A percentile compares a stretch with the other conserved stretches of the same genome.
These are phyloP conservation scores for Copromyces sp. DNA, from an alignment of 495 filamentous ascomycete species.

Conservation along the genomic window DNA sequence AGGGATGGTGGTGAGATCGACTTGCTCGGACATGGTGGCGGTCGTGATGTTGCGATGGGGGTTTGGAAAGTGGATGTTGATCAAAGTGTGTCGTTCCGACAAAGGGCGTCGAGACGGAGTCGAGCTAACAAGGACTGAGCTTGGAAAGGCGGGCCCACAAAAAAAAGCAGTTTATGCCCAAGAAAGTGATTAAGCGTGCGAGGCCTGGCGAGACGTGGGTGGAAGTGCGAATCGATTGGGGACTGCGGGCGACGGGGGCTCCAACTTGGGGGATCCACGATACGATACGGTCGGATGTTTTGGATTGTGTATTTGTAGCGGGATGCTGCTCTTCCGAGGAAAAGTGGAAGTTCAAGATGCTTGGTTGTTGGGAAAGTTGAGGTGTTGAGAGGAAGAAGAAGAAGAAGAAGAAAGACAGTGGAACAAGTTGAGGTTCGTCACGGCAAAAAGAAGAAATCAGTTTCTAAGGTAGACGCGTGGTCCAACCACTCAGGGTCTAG, in stretches of 20 bases:
- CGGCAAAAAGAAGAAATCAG: neutral
- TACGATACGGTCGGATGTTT: neutral
- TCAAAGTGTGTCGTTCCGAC: neutral
- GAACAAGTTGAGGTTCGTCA: neutral
- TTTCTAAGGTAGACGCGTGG: neutral
- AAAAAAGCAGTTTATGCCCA: neutral
- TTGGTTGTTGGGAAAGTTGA: neutral
- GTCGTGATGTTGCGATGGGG: slow-evolving; percentile 1
- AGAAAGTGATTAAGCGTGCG: neutral
- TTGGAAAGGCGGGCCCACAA: neutral
- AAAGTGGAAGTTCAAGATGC: slow-evolving; percentile 3
- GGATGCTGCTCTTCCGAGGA: slow-evolving; percentile 11
- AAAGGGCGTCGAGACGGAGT: neutral
- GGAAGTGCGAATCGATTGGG: slow-evolving; percentile 1
- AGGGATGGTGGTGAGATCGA: slow-evolving; percentile 57
- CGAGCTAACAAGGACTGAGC: neutral
- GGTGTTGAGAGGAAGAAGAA: neutral
- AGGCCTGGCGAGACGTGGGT: neutral
- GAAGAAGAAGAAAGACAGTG: neutral
- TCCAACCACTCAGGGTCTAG: neutral
- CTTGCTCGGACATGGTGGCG: slow-evolving; percentile 38
- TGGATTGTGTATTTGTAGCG: neutral
- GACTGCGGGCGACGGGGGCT: neutral
- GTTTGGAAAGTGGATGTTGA: neutral
- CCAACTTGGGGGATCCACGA: slow-evolving; percentile 2